These are phyloP conservation scores for Paramecium biaurelia DNA, from an alignment of 73 alveolate genomes.

Conservation along the genomic window DNA sequence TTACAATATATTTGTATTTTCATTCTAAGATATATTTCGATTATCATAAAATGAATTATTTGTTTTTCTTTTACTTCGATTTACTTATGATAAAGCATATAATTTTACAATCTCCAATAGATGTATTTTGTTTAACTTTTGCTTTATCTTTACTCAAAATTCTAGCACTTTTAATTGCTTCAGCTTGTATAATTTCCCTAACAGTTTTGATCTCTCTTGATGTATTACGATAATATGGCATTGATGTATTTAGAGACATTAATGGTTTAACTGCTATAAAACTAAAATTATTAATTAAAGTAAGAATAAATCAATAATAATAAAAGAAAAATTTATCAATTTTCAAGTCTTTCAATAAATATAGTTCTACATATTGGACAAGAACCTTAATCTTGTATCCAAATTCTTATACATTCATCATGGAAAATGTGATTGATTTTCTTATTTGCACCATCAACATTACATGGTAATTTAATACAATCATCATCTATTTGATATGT, in stretches of 20 bases:
- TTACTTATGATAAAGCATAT: background rate
- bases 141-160: slow-evolving; percentile 2
- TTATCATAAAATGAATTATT: slow-evolving; percentile 45
- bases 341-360: background rate
- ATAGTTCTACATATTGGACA: slow-evolving; percentile 39
- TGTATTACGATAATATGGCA: slow-evolving; percentile 44
- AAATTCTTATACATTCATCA: slow-evolving; percentile 32
- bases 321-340: background rate
- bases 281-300: background rate
- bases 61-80: slow-evolving; percentile 27
- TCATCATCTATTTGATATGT: background rate
- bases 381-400: slow-evolving; percentile 18
- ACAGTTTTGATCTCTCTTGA: slow-evolving; percentile 32
- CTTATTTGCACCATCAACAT: background rate
- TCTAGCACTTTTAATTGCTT: slow-evolving; percentile 33
- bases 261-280: slow-evolving; percentile 34
- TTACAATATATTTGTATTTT: background rate
- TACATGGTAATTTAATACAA: slow-evolving; percentile 2
- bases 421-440: background rate
- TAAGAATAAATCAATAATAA: background rate
- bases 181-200: background rate
- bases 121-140: slow-evolving; percentile 5
- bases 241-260: slow-evolving; percentile 41
- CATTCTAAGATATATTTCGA: background rate
- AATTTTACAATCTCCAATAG: slow-evolving; percentile 39